Evolutionary conservation across 75 land plant genomes (phyloP).

Genomic region (Larix kaempferi): DNA sequence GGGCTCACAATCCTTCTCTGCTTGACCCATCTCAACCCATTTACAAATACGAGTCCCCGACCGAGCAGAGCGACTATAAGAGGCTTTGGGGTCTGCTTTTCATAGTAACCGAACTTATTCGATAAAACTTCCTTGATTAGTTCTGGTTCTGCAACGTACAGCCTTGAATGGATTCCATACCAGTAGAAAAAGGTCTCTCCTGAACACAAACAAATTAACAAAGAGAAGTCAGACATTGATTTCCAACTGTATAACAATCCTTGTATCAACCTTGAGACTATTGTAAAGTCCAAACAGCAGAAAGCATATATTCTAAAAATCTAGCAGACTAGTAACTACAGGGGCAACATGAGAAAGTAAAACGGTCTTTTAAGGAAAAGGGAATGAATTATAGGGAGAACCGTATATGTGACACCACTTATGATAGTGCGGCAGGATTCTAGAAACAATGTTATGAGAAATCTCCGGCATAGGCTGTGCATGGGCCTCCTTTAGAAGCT

Average conservation of each 20-base stretch:
- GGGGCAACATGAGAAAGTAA: no score
- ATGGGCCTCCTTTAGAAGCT: slow-evolving; percentile 3
- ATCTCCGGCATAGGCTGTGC: slow-evolving; percentile 5
- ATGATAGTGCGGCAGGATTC: slow-evolving; percentile 17
- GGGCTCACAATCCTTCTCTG: slow-evolving; percentile 15
- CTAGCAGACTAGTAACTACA: no score
- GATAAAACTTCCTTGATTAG: slow-evolving; percentile 33
- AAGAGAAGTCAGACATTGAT: no score
- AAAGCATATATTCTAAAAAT: background rate
- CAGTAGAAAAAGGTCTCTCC: slow-evolving; percentile 49
- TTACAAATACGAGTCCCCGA: slow-evolving; percentile 19
- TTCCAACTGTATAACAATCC: no score
- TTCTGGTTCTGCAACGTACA: slow-evolving; percentile 42
- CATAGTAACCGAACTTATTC: slow-evolving; percentile 26
- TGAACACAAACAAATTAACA: slow-evolving; percentile 8
- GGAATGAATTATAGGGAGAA: background rate
- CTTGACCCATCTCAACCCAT: slow-evolving; percentile 24
- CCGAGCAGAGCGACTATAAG: slow-evolving; percentile 15
- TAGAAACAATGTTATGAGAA: slow-evolving; percentile 19
- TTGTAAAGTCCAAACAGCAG: background rate
- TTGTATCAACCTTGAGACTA: no score
- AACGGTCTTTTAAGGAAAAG: background rate
- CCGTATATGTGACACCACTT: slow-evolving; percentile 21
- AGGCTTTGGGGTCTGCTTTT: background rate
- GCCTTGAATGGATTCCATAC: slow-evolving; percentile 39